phyloP scores from a whole-genome alignment of 495 filamentous ascomycete genomes.

The Aspergillus ellipticus region DNA sequence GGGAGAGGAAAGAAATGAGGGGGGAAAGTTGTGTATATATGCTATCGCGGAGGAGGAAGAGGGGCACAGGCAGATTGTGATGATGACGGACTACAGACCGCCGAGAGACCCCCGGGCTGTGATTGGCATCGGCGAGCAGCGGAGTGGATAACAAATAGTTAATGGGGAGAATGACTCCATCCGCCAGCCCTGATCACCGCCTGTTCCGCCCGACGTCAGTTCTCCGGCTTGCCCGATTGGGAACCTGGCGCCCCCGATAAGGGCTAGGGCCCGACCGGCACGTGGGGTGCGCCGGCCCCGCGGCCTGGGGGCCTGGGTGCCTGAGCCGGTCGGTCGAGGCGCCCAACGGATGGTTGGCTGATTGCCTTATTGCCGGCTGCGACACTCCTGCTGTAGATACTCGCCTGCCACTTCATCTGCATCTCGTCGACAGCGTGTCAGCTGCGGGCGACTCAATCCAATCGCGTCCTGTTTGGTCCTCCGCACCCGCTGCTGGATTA shows the following conservation, averaged over 20 bases:
- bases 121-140: no score
- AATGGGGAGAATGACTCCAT: conserved; percentile 1
- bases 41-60: no score
- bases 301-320: conserved; percentile 4
- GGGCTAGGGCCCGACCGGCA: conserved; percentile 24
- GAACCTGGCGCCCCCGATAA: conserved; percentile 18
- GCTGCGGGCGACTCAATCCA: no score
- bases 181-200: conserved; percentile 11
- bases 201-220: conserved; percentile 23
- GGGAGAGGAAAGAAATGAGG: background rate
- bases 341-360: no score
- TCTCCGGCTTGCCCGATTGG: conserved; percentile 21
- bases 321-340: conserved; percentile 3
- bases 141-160: background rate
- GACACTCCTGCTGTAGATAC: no score
- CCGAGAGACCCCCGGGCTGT: no score
- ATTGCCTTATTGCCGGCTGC: no score
- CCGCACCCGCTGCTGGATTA: no score
- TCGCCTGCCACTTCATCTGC: background rate
- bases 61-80: background rate
- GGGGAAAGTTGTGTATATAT: background rate
- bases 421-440: background rate
- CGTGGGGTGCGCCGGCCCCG: conserved; percentile 12
- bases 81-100: background rate
- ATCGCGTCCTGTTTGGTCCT: no score